Percentiles rank a stretch among this genome's conserved stretches.
Evolutionary conservation across 192 early-diverging fungal genomes (phyloP).

Genomic region (Hyaloraphidium curvatum): DNA sequence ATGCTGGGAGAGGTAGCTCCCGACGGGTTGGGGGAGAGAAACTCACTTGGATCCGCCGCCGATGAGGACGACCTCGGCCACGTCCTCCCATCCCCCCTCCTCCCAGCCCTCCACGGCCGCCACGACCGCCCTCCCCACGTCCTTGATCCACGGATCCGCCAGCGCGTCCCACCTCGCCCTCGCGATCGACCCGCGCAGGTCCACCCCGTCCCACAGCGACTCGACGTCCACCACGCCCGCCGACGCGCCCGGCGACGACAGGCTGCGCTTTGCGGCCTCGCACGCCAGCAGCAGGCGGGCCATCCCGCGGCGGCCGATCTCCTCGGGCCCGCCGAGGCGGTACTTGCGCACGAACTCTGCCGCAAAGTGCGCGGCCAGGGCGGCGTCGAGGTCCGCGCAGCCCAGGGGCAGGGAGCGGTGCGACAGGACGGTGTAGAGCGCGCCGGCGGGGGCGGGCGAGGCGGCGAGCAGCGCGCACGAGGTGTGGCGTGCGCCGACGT

Average conservation of each 20-base stretch:
- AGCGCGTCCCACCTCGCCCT: not conserved
- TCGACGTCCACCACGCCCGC: not conserved
- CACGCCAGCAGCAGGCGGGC: not conserved
- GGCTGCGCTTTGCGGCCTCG: not conserved
- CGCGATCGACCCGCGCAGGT: not conserved
- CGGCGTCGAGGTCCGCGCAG: not conserved
- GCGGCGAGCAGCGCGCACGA: no score
- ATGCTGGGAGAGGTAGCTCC: no score
- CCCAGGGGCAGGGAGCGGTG: no score
- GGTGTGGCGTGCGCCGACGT: no score
- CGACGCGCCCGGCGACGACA: not conserved
- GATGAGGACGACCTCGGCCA: not conserved
- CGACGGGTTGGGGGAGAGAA: no score
- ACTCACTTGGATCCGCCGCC: not conserved
- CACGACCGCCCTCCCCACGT: not conserved
- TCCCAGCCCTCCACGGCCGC: not conserved
- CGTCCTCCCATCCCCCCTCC: no score
- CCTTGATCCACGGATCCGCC: not conserved
- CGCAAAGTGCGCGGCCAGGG: not conserved
- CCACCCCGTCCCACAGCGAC: conserved; percentile 1
- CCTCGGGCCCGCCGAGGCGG: not conserved
- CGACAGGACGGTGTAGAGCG: no score
- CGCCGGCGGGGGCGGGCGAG: no score
- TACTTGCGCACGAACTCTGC: not conserved
- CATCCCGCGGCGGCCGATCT: not conserved